These are phyloP conservation scores for Talaromyces sp. DNA, from an alignment of 2,329 filamentous ascomycete genomes.

Conservation along the genomic window DNA sequence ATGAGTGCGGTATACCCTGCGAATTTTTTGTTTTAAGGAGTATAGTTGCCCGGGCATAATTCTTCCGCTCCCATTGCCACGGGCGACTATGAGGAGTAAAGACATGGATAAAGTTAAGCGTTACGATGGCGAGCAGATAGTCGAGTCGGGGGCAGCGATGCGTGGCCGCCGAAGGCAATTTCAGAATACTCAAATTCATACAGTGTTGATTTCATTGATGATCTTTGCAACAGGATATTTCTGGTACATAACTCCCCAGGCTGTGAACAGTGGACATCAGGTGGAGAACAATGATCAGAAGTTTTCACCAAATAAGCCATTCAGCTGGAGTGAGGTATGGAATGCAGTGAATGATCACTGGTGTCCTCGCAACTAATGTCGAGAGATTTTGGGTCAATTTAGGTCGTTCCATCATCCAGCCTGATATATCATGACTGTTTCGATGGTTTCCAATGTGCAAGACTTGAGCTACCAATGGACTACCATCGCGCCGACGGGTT, in stretches of 20 bases:
- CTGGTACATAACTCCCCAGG: neutral
- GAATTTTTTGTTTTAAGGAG: neutral
- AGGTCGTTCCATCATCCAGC: constrained; percentile 28
- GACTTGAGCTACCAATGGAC: constrained; percentile 49
- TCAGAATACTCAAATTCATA: neutral
- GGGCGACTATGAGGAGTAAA: neutral
- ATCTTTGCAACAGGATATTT: neutral
- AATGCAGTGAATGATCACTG: neutral
- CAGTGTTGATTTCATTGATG: neutral
- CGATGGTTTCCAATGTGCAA: constrained; percentile 47
- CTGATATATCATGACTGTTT: constrained; percentile 44
- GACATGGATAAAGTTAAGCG: neutral
- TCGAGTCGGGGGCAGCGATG: neutral
- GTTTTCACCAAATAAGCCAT: neutral
- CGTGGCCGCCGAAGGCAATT: neutral
- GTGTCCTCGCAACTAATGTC: neutral
- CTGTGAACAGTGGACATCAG: neutral
- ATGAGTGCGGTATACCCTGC: neutral
- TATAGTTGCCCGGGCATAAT: neutral
- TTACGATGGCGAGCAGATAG: neutral
- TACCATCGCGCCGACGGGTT: constrained; percentile 38
- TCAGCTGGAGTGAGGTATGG: constrained; percentile 13
- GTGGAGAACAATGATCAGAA: neutral
- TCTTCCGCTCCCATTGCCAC: neutral
- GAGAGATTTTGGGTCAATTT: neutral